Evolutionary conservation across 805 yeast species (phyloP), one percentile per base, ranked within the genome.

Genomic region (Kluyveromyces lactis): DNA sequence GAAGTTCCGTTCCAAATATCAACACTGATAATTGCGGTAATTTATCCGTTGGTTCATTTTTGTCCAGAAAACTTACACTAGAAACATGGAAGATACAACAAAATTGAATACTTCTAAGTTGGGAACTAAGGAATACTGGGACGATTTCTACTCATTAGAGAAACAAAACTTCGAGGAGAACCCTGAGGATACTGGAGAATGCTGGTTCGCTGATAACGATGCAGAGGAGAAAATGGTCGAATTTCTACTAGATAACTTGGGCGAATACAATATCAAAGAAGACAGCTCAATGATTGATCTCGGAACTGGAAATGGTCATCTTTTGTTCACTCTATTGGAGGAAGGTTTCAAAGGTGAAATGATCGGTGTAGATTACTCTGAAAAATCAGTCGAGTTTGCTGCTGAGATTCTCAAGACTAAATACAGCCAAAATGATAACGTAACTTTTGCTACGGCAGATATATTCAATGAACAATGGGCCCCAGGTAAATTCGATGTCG

Each of bases 291-390:
- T 89, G 36, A 62, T 84, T 16, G 98, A 90, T 60, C 65, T 92
- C 28, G 99, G 99, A 1, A 89, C 98, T 0, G 99, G 98, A 1
- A 92, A 92, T 60, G 98, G 98, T 0, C 96, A 86, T 55, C 64
- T 92, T 19, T 56, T 92, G 21, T 84, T 90, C 49, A 73, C 80
- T 41, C 56, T 92, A 24, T 52, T 58, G 39, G 78, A 82, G 38
- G 86, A 82, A 39, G 81, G 81, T 0, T 72, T 75, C 47, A 68
- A 71, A 36, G 80, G 79, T 4, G 60, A 62, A 21, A 57, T 81
- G 46, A 60, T 72, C 2, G 99, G 99, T 1, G 69, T 92, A 5
- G 99, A 92, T 61, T 92, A 92, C 57, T 81, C 95, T 12, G 77
- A 75, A 18, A 72, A 77, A 18, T 84, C 96, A n/a, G 77, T 89